Evolutionary conservation across 2,329 filamentous ascomycete species (phyloP), one percentile per base, ranked within the genome.

Genomic region (Epichloe sylvatica): DNA sequence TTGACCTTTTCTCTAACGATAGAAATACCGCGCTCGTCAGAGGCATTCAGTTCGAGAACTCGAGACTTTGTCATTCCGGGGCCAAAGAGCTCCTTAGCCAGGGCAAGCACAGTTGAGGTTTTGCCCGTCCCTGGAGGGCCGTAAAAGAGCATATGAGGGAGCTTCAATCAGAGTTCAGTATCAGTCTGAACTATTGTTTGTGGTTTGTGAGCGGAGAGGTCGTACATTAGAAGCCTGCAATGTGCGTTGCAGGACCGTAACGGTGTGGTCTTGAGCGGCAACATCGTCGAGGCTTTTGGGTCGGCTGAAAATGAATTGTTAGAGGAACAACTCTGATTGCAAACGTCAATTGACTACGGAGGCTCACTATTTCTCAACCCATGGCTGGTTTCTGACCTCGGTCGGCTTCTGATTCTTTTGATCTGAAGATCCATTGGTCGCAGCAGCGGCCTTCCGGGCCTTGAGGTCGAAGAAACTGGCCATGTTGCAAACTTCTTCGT

Each of bases 111-210:
- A 0, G 94, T 98, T 2, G 88, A 95, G 1, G 92, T 99, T 72
- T 99, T 99, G 58, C 92, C 92, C 0, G 92, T 98, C 40, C 92
- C 92, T 0, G 92, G 94, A 0, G 94, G 92, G 4, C 92, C 92
- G 64, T 98, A 98, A 75, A 97, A 97, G 60, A 99, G 86, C 88
- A 98, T 96, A 68, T 99, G 94, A 3, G 92, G 92, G 38, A 98
- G 84, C 80, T 62, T 47, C n/a, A 34, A 46, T 49, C 40, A 52
- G 36, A 53, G 50, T 30, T 48, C 36, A 36, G 47, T 19, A 34
- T 41, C 15, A 11, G 15, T 34, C 13, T 43, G 17, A 25, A 15
- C 19, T 30, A 21, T 11, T n/a, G 6, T 35, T 35, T 11, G 12
- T 34, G 21, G 41, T 11, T 17, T 38, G 33, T 19, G 41, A 37